These are phyloP conservation scores for Saccharomycopsis selenospora DNA, from an alignment of 805 yeast species.

Conservation along the genomic window DNA sequence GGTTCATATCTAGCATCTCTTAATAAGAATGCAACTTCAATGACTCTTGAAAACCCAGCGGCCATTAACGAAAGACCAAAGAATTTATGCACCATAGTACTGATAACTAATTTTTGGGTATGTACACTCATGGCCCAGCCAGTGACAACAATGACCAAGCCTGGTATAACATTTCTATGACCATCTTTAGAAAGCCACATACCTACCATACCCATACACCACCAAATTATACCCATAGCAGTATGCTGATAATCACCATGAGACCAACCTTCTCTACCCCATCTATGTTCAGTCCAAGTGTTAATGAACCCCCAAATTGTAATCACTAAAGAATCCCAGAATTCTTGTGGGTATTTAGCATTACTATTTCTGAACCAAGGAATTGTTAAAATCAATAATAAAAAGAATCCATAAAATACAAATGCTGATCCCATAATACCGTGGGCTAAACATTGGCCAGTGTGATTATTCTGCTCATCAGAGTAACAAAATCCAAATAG, in stretches of 20 bases:
- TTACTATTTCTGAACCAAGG: conserved; percentile 62
- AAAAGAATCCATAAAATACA: conserved; percentile 67
- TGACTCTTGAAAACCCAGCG: conserved; percentile 69
- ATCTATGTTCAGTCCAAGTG: conserved; percentile 93
- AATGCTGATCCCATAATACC: conserved; percentile 95
- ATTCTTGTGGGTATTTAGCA: conserved; percentile 65
- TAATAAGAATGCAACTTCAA: conserved; percentile 75
- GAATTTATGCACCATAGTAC: conserved; percentile 81
- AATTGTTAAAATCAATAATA: conserved; percentile 56
- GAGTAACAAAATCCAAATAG: conserved; percentile 77
- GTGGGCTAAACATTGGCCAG: conserved; percentile 95
- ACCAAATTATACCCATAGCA: conserved; percentile 94
- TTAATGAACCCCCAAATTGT: conserved; percentile 88
- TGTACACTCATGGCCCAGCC: conserved; percentile 96
- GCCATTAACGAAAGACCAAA: conserved; percentile 76
- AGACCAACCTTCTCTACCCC: conserved; percentile 85
- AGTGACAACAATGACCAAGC: conserved; percentile 73
- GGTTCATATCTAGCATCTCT: conserved; percentile 44
- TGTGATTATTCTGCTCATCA: conserved; percentile 41
- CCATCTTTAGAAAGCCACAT: conserved; percentile 65
- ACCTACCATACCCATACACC: conserved; percentile 89
- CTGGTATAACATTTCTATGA: conserved; percentile 69
- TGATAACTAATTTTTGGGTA: conserved; percentile 62
- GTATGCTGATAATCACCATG: conserved; percentile 96
- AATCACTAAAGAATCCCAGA: conserved; percentile 74